Evolutionary conservation across 1,139 yeast genomes (phyloP).

Genomic region (Candida sp.): DNA sequence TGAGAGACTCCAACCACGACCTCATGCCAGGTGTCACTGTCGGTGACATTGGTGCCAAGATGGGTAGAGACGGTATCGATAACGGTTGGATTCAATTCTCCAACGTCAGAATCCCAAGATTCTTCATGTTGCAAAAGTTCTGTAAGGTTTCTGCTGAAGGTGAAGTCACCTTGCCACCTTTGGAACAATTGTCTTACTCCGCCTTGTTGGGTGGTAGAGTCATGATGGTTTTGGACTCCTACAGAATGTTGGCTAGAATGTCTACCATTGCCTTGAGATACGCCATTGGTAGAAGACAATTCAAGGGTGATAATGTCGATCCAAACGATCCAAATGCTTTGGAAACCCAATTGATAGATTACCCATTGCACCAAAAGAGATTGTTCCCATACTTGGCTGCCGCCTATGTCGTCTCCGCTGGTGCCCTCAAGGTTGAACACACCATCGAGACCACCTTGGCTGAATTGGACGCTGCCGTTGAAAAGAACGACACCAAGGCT

Average conservation of each 20-base stretch:
- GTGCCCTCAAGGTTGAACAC: conserved; percentile 41
- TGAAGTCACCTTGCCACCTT: conserved; percentile 46
- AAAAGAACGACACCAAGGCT: conserved; percentile 33
- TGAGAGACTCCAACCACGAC: conserved; percentile 48
- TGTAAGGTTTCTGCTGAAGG: conserved; percentile 47
- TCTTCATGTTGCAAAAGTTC: conserved; percentile 53
- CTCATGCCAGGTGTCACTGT: conserved; percentile 47
- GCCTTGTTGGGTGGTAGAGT: conserved; percentile 53
- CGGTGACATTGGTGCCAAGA: conserved; percentile 54
- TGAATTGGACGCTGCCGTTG: conserved; percentile 41
- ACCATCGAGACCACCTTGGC: conserved; percentile 32
- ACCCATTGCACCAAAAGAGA: conserved; percentile 52
- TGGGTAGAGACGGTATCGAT: conserved; percentile 56
- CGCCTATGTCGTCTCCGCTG: conserved; percentile 45
- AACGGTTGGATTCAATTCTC: conserved; percentile 56
- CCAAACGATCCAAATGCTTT: conserved; percentile 24
- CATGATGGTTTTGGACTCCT: conserved; percentile 48
- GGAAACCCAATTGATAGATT: conserved; percentile 47
- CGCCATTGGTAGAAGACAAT: conserved; percentile 51
- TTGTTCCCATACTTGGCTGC: conserved; percentile 49
- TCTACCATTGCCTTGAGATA: conserved; percentile 49
- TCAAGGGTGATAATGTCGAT: conserved; percentile 32
- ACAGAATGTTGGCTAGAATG: conserved; percentile 45
- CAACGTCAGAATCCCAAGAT: conserved; percentile 48
- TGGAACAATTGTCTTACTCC: conserved; percentile 51